Evolutionary conservation across 1,284 basidiomycete species (phyloP), one percentile per base, ranked within the genome.

Genomic region (Cystobasidium sp.): DNA sequence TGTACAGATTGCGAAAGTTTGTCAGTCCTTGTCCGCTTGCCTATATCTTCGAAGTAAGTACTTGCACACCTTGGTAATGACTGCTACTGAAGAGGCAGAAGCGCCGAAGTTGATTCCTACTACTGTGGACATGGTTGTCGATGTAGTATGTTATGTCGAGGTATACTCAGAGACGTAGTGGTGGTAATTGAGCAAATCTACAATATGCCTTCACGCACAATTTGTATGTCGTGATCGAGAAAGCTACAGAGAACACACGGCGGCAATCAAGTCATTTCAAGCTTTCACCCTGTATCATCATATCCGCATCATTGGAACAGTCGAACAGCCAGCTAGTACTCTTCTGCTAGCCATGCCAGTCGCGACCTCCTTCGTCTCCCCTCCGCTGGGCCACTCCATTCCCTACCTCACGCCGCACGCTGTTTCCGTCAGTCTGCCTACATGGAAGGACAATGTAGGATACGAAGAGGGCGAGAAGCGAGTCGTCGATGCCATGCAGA

Each of bases 61-160:
- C 67, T 24, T 53, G 82, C 84, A 67, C 72, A 92, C 93, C 86
- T 97, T 97, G 82, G 93, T 94, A 81, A 97, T 91, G 75, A 97
- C 91, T 24, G 95, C 93, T 80, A 99, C 96, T 59, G 93, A 95
- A 43, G 93, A 92, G 83, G 92, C 98, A 49, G 93, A 91, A 84
- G 97, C 94, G 55, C 97, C 97, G 84, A 98, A 92, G 86, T 97
- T 98, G 85, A 99, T 94, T 71, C 96, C 96, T 71, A 99, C 83
- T 73, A 87, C 84, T 44, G 72, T 74, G 61, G 69, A 68, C 52
- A 55, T 53, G 24, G 52, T 59, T 16, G 53, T 7, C n/a, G 39
- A 20, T 24, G 6, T 37, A 18, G 53, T 22, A 37, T 37, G 46
- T 47, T 9, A 31, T 20, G 8, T 6, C 9, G 24, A 9, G 14